Evolutionary conservation across 768 basidiomycete species (phyloP), one percentile per base, ranked within the genome.

Genomic region (Dioszegia aurantiaca): DNA sequence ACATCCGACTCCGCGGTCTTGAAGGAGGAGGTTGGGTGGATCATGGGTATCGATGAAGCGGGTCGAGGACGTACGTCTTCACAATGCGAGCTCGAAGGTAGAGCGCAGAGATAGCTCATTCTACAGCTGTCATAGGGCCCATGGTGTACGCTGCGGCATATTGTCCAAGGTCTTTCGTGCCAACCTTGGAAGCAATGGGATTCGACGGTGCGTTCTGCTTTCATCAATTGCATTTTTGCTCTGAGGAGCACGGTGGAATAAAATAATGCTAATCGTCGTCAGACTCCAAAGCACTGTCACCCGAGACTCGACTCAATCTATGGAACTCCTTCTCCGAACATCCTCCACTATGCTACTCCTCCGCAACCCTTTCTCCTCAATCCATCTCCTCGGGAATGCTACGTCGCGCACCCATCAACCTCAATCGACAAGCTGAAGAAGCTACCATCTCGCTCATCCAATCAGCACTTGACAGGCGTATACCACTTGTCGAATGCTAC

Each of bases 1-100:
- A 28, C 28, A 8, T 44, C 40, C 2, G 42, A 42, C 14, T 19
- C 30, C 10, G 47, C 56, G 28, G 54, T 53, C 8, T 16, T 53
- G 21, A 53, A 40, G 12, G 57, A 52, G 9, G 65, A 69, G 19
- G 63, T 68, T 55, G 87, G 88, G 0, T 95, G 93, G 79, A 89
- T 97, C 47, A 86, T 99, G 48, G 95, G 95, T 23, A 92, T 99
- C n/a, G 95, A 99, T 76, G 95, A 99, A 75, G 95, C 95, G 0
- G 95, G 95, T 0, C 82, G 95, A 55, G 95, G 95, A 0, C 95
- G 75, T 76, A 56, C 61, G 75, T 73, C n/a, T 54, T 16, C 23
- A 33, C 4, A 17, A n/a, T 12, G 21, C 19, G 6, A 1, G 12
- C 3, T 44, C n/a, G n/a, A n/a, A n/a, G n/a, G 41, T 23, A 27